phyloP scores from a whole-genome alignment of 2,329 filamentous ascomycete genomes.

The Plenodomus biglobosus region DNA sequence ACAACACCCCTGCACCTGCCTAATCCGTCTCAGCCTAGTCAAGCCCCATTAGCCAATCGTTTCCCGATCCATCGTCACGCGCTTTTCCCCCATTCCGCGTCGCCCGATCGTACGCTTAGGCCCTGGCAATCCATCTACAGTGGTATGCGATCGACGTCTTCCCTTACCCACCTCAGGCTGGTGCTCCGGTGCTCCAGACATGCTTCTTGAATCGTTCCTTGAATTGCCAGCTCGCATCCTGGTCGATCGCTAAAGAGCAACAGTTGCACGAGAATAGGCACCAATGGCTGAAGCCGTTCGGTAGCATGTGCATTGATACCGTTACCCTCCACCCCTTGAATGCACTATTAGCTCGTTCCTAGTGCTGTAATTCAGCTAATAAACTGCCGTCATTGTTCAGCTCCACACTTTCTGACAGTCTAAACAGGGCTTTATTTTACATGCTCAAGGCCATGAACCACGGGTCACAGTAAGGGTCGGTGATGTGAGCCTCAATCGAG shows the following conservation, averaged over 20 bases:
- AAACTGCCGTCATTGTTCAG: too few species aligned
- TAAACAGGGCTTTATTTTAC: too few species aligned
- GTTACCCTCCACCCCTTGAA: too few species aligned
- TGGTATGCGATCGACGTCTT: constrained; percentile 6
- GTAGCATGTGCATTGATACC: not conserved
- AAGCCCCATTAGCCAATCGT: constrained; percentile 14
- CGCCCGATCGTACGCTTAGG: not conserved
- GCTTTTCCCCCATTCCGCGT: constrained; percentile 7
- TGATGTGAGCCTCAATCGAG: not conserved
- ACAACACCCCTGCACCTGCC: constrained; percentile 19
- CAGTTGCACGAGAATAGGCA: not conserved
- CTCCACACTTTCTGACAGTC: too few species aligned
- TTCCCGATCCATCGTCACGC: constrained; percentile 8
- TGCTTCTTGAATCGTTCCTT: constrained; percentile 1
- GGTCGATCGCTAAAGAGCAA: not conserved
- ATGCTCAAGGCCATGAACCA: too few species aligned
- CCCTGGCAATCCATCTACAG: constrained; percentile 2
- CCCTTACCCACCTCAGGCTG: constrained; percentile 3
- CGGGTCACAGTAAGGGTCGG: too few species aligned
- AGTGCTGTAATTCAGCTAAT: too few species aligned
- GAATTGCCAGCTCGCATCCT: not conserved
- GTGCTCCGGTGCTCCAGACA: constrained; percentile 9
- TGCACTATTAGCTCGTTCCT: too few species aligned
- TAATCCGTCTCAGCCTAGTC: constrained; percentile 15
- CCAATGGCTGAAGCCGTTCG: not conserved